phyloP scores from a whole-genome alignment of 495 filamentous ascomycete genomes.

The Tuber calosporum region DNA sequence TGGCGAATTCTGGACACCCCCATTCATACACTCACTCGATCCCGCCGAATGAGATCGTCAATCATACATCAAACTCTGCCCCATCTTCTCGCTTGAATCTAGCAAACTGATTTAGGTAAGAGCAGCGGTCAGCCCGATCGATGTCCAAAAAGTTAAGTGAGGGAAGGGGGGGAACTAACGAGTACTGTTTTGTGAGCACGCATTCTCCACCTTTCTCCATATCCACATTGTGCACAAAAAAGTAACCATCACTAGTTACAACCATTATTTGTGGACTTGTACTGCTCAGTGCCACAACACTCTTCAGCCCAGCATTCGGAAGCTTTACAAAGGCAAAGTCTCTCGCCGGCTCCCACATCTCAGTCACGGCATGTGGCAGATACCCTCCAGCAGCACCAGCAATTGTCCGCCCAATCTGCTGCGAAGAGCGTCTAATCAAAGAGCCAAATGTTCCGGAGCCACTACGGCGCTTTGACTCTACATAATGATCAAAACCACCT shows the following conservation, averaged over 20 bases:
- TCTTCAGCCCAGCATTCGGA: conserved; percentile 57
- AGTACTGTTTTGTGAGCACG: conserved; percentile 78
- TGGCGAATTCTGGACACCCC: not conserved
- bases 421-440: conserved; percentile 92
- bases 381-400: conserved; percentile 86
- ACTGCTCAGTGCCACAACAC: conserved; percentile 91
- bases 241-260: conserved; percentile 88
- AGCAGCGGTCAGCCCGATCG: conserved; percentile 13
- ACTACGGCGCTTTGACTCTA: conserved; percentile 42
- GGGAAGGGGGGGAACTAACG: conserved; percentile 50
- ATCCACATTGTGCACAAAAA: conserved; percentile 91
- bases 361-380: conserved; percentile 79
- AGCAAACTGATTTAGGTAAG: conserved; percentile 45
- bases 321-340: conserved; percentile 96
- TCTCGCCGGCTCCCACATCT: conserved; percentile 93
- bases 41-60: conserved; percentile 38
- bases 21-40: not conserved
- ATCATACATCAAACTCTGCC: conserved; percentile 48
- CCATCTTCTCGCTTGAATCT: conserved; percentile 51
- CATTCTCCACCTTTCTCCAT: conserved; percentile 95
- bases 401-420: conserved; percentile 83
- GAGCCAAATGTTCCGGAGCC: conserved; percentile 59
- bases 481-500: conserved; percentile 40
- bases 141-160: conserved; percentile 9
- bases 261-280: conserved; percentile 95